Conservation (phyloP, 768 basidiomycete genomes). For the Suillus fuscotomentosus region DNA sequence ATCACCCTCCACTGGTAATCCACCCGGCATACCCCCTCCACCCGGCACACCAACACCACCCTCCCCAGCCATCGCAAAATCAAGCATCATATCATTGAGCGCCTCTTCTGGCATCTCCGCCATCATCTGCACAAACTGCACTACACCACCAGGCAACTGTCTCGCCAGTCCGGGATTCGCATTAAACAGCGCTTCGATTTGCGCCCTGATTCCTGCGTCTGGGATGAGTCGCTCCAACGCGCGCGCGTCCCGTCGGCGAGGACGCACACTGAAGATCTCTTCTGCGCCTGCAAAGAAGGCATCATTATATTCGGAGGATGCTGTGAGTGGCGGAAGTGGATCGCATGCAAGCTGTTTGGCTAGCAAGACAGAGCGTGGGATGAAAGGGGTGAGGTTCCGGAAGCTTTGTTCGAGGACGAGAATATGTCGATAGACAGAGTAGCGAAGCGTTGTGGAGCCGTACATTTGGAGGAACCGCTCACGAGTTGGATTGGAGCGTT, state of each 20-base stretch:
- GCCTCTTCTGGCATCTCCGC: slow-evolving; percentile 55
- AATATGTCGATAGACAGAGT: slow-evolving; percentile 72
- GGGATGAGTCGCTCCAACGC: slow-evolving; percentile 56
- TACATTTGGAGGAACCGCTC: slow-evolving; percentile 38
- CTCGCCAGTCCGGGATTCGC: slow-evolving; percentile 53
- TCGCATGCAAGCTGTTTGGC: slow-evolving; percentile 73
- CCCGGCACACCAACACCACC: slow-evolving; percentile 27
- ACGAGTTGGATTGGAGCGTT: slow-evolving; percentile 30
- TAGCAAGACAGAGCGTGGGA: slow-evolving; percentile 56
- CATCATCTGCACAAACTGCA: slow-evolving; percentile 58
- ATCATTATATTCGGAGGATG: slow-evolving; percentile 61
- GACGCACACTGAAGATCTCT: slow-evolving; percentile 39
- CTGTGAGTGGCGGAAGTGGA: slow-evolving; percentile 74
- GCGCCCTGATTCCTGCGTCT: slow-evolving; percentile 53
- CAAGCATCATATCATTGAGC: slow-evolving; percentile 60
- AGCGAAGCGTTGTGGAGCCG: slow-evolving; percentile 37
- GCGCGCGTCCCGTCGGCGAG: slow-evolving; percentile 49
- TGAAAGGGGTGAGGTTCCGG: slow-evolving; percentile 63
- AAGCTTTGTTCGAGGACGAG: slow-evolving; percentile 68
- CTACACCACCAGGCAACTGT: slow-evolving; percentile 64
- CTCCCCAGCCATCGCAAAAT: slow-evolving; percentile 37
- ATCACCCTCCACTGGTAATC: slow-evolving; percentile 44
- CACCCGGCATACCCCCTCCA: slow-evolving; percentile 38
- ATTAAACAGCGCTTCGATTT: slow-evolving; percentile 61
- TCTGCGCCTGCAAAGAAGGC: slow-evolving; percentile 72